Conservation (phyloP, 306 rosid genomes). For the Ormosia emarginata region DNA sequence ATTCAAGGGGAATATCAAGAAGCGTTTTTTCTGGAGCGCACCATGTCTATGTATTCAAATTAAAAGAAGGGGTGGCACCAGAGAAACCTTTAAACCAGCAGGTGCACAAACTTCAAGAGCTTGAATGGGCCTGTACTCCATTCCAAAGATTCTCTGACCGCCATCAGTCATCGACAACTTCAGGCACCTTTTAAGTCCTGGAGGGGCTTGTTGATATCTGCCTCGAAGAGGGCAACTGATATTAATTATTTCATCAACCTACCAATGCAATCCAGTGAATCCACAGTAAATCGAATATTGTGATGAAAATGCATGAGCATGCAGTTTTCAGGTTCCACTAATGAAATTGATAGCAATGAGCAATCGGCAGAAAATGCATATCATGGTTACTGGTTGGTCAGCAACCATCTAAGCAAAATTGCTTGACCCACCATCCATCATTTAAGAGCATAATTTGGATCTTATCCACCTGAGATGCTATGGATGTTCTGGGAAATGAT, state of each 20-base stretch:
- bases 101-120: conserved; percentile 72
- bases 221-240: conserved; percentile 56
- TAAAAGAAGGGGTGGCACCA: neutral
- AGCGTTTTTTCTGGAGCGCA: neutral
- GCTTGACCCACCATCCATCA: neutral
- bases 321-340: neutral
- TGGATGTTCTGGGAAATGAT: neutral
- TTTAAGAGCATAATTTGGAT: neutral
- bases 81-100: conserved; percentile 83
- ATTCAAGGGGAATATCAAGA: neutral
- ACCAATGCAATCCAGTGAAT: conserved; percentile 10
- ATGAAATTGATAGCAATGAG: neutral
- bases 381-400: neutral
- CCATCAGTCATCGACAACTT: conserved; percentile 93
- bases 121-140: conserved; percentile 90
- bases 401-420: conserved; percentile 10
- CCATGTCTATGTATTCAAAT: neutral
- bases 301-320: neutral
- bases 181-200: conserved; percentile 71
- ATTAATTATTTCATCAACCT: conserved; percentile 89
- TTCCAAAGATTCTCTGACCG: conserved; percentile 69
- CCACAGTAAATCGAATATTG: neutral
- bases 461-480: neutral
- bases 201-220: conserved; percentile 69
- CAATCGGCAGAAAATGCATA: neutral